These are phyloP conservation scores for Barnettozyma pratensis DNA, from an alignment of 805 yeast species.

Conservation along the genomic window DNA sequence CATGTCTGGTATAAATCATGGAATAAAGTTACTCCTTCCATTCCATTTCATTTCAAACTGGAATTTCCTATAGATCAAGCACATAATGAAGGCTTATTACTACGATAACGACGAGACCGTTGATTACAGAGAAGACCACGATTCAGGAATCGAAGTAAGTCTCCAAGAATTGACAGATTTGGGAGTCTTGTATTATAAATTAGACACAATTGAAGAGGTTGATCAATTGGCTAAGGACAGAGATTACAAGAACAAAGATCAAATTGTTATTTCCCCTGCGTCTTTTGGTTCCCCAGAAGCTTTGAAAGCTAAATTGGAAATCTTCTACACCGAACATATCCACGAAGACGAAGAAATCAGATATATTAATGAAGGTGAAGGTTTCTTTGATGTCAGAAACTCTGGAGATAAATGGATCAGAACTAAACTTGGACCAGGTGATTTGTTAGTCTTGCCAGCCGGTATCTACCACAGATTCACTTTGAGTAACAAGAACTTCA, in stretches of 20 bases:
- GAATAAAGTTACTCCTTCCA: too few relatives aligned
- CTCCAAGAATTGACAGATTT: slow-evolving; percentile 44
- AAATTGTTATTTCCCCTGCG: slow-evolving; percentile 51
- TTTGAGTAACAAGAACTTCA: slow-evolving; percentile 53
- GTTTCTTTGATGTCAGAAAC: slow-evolving; percentile 85
- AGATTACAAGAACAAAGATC: slow-evolving; percentile 75
- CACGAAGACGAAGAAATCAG: slow-evolving; percentile 98
- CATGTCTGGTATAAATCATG: too few relatives aligned
- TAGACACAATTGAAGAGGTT: slow-evolving; percentile 48
- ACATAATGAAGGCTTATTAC: slow-evolving; percentile 44
- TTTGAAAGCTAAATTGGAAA: slow-evolving; percentile 58
- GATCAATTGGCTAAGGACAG: slow-evolving; percentile 64
- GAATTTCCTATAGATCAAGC: too few relatives aligned
- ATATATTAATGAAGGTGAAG: slow-evolving; percentile 83
- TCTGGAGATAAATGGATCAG: slow-evolving; percentile 69
- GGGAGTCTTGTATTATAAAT: slow-evolving; percentile 64
- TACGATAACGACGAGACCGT: slow-evolving; percentile 57
- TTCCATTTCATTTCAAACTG: too few relatives aligned
- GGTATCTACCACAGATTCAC: slow-evolving; percentile 96
- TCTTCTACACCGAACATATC: slow-evolving; percentile 77
- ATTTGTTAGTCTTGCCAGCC: slow-evolving; percentile 72
- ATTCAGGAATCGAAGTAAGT: slow-evolving; percentile 58
- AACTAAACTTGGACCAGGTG: slow-evolving; percentile 55
- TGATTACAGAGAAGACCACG: slow-evolving; percentile 66
- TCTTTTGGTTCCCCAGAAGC: slow-evolving; percentile 62